These are phyloP conservation scores for Hyphopichia khmerensis DNA, from an alignment of 1,139 yeast genomes.

Conservation along the genomic window DNA sequence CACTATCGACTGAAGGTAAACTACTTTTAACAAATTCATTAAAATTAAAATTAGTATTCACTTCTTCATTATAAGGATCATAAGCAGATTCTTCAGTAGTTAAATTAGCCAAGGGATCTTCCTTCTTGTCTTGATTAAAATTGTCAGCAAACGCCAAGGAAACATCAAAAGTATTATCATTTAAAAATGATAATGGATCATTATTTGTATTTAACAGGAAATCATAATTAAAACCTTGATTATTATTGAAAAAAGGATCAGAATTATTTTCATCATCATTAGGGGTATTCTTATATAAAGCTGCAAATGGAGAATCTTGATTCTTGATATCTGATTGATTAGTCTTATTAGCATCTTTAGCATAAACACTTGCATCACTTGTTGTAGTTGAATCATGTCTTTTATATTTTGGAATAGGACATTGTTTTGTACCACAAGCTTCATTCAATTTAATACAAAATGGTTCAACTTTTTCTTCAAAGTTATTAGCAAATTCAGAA, in stretches of 20 bases:
- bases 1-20: conserved; percentile 12
- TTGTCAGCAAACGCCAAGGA: conserved; percentile 37
- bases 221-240: conserved; percentile 16
- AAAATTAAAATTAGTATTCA: conserved; percentile 33
- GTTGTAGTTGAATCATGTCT: conserved; percentile 13
- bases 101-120: conserved; percentile 35
- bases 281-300: conserved; percentile 8
- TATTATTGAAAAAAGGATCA: conserved; percentile 29
- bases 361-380: neutral
- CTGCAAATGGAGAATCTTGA: conserved; percentile 18
- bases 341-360: neutral
- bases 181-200: conserved; percentile 48
- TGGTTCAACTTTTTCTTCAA: conserved; percentile 49
- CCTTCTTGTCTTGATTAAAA: conserved; percentile 11
- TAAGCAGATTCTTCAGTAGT: conserved; percentile 67
- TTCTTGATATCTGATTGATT: conserved; percentile 2
- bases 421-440: conserved; percentile 80
- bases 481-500: conserved; percentile 22
- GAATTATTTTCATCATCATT: conserved; percentile 1
- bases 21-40: conserved; percentile 36
- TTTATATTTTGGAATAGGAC: conserved; percentile 62
- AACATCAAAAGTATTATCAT: conserved; percentile 50
- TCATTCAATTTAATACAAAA: conserved; percentile 74
- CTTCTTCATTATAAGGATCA: conserved; percentile 50
- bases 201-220: conserved; percentile 13